A percentile compares a stretch with the other conserved stretches of the same genome.
Conservation (phyloP, 345 rosid species). For the Cardiospermum halicacabum region DNA sequence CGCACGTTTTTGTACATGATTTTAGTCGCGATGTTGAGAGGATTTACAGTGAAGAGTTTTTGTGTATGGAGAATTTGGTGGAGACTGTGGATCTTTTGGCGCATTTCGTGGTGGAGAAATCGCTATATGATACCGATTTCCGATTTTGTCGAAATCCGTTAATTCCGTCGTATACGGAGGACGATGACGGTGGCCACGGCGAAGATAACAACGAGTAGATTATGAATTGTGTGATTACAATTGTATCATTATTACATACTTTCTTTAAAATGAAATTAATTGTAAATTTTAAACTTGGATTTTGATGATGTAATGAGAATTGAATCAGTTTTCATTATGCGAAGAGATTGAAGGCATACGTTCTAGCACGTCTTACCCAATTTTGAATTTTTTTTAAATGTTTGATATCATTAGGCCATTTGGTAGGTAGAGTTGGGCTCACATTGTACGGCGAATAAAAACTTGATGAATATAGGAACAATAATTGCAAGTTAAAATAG, state of each 20-base stretch:
- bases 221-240: not conserved
- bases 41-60: conserved; percentile 57
- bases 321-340: not conserved
- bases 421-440: no score
- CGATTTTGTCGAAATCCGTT: conserved; percentile 50
- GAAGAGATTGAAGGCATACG: no score
- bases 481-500: no score
- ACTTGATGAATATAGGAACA: no score
- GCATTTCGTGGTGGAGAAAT: conserved; percentile 44
- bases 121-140: conserved; percentile 6
- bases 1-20: conserved; percentile 85
- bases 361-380: no score
- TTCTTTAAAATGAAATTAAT: no score
- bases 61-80: conserved; percentile 65
- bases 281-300: no score
- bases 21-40: conserved; percentile 62
- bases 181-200: conserved; percentile 19
- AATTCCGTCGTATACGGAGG: conserved; percentile 16
- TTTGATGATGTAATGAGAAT: no score
- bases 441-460: no score
- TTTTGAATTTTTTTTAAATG: no score
- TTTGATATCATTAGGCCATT: no score
- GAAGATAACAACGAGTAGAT: conserved; percentile 19
- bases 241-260: conserved; percentile 14
- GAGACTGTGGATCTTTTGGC: conserved; percentile 51